A percentile compares a stretch with the other conserved stretches of the same genome.
These are phyloP conservation scores for Dalechampia spathulata DNA, from an alignment of 441 rosid genomes.

Conservation along the genomic window DNA sequence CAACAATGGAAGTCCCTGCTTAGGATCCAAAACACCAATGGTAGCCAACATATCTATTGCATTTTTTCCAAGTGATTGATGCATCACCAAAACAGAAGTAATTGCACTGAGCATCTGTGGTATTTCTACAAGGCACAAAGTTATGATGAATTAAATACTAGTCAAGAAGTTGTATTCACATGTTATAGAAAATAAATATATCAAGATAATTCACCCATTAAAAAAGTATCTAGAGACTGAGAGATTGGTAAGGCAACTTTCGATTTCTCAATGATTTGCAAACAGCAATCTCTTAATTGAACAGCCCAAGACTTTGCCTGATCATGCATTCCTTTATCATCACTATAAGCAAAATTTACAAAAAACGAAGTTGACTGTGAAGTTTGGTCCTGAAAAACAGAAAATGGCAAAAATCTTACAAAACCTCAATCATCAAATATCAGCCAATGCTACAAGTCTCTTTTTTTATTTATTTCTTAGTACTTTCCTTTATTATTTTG, in stretches of 20 bases:
- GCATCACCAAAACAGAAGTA: slow-evolving; percentile 63
- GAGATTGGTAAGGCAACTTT: slow-evolving; percentile 38
- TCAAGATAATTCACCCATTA: slow-evolving; percentile 27
- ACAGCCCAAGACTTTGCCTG: slow-evolving; percentile 47
- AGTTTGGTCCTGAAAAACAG: slow-evolving; percentile 46
- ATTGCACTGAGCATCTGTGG: slow-evolving; percentile 57
- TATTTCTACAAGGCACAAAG: slow-evolving; percentile 36
- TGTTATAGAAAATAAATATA: neutral
- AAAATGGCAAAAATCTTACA: slow-evolving; percentile 15
- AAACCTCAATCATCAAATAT: slow-evolving; percentile 10
- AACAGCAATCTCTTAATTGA: slow-evolving; percentile 54
- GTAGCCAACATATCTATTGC: slow-evolving; percentile 60
- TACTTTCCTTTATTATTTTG: too few relatives aligned
- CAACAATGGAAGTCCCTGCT: slow-evolving; percentile 69
- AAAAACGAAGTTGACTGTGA: slow-evolving; percentile 38
- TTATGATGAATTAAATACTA: slow-evolving; percentile 2
- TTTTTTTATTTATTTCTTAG: neutral
- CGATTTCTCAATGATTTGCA: slow-evolving; percentile 38
- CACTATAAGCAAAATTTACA: slow-evolving; percentile 39
- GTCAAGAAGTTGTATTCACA: neutral
- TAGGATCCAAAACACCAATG: slow-evolving; percentile 55
- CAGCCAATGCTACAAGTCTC: neutral
- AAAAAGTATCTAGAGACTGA: slow-evolving; percentile 33
- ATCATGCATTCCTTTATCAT: slow-evolving; percentile 27
- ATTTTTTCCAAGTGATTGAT: slow-evolving; percentile 47